These are phyloP conservation scores for Pisolithus albus DNA, from an alignment of 768 basidiomycete genomes.

Conservation along the genomic window DNA sequence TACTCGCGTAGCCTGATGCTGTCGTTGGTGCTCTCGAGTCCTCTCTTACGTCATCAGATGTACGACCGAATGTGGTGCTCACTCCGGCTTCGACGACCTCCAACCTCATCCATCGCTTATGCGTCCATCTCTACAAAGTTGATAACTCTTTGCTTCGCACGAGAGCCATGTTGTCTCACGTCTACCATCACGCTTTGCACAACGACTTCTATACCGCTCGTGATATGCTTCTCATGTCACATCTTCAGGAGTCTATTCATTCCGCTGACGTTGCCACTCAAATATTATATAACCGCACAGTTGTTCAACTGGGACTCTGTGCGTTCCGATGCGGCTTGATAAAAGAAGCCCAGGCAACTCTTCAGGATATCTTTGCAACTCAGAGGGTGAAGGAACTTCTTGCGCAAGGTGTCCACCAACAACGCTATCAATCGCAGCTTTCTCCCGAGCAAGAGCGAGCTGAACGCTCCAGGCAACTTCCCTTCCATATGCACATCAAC, in stretches of 20 bases:
- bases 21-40: conserved; percentile 88
- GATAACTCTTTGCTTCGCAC: conserved; percentile 90
- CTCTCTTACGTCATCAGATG: conserved; percentile 48
- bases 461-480: conserved; percentile 90
- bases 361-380: conserved; percentile 94
- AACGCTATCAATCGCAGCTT: conserved; percentile 72
- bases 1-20: conserved; percentile 69
- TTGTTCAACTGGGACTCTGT: conserved; percentile 94
- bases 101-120: conserved; percentile 79
- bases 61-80: conserved; percentile 59
- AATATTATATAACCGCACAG: conserved; percentile 95
- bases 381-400: conserved; percentile 96
- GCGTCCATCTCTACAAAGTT: conserved; percentile 88
- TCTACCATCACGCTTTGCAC: conserved; percentile 94
- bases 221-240: conserved; percentile 98
- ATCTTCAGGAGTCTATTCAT: conserved; percentile 93
- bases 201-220: conserved; percentile 96
- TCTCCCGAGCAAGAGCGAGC: conserved; percentile 95
- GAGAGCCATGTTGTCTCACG: conserved; percentile 94
- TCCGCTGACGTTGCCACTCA: conserved; percentile 96
- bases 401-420: conserved; percentile 93
- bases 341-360: conserved; percentile 85
- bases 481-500: conserved; percentile 99
- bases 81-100: conserved; percentile 51
- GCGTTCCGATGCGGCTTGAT: conserved; percentile 95